phyloP scores from a whole-genome alignment of 1,284 basidiomycete genomes.

The Phellopilus nigrolimitatus region DNA sequence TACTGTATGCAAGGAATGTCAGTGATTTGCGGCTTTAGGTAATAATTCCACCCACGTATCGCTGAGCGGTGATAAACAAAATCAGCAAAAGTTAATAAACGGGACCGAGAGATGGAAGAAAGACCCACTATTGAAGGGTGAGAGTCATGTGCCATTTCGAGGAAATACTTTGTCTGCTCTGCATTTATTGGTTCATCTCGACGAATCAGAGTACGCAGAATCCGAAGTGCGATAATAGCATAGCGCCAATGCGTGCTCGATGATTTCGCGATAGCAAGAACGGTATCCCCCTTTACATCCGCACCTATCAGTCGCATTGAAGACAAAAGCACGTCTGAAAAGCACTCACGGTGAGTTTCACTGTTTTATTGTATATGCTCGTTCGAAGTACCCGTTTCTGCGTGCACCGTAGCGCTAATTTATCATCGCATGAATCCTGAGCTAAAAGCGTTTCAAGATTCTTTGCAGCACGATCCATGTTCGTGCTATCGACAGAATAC shows the following conservation, averaged over 20 bases:
- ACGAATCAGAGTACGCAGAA: conserved; percentile 70
- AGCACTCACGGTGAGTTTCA: conserved; percentile 39
- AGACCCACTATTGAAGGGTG: conserved; percentile 58
- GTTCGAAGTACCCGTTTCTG: conserved; percentile 43
- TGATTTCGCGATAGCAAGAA: conserved; percentile 53
- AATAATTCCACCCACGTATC: too few species aligned
- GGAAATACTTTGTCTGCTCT: conserved; percentile 49
- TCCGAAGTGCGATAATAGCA: conserved; percentile 66
- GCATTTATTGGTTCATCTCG: conserved; percentile 63
- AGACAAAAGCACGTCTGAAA: background rate
- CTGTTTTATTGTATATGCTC: conserved; percentile 37
- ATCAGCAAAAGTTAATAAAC: conserved; percentile 14
- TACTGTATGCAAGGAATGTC: conserved; percentile 42
- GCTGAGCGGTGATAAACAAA: too few species aligned
- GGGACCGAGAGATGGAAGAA: conserved; percentile 2
- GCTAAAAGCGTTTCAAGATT: conserved; percentile 37
- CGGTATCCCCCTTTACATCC: conserved; percentile 31
- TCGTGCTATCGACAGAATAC: conserved; percentile 44
- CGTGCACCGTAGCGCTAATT: conserved; percentile 39
- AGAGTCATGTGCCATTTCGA: conserved; percentile 52
- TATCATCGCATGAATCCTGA: conserved; percentile 31
- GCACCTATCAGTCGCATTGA: background rate
- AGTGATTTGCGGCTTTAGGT: background rate
- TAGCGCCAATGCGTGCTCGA: conserved; percentile 81
- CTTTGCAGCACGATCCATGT: conserved; percentile 34